These are phyloP conservation scores for thale cress (Arabidopsis thaliana) DNA, from an alignment of 345 rosid genomes.

Conservation along the genomic window DNA sequence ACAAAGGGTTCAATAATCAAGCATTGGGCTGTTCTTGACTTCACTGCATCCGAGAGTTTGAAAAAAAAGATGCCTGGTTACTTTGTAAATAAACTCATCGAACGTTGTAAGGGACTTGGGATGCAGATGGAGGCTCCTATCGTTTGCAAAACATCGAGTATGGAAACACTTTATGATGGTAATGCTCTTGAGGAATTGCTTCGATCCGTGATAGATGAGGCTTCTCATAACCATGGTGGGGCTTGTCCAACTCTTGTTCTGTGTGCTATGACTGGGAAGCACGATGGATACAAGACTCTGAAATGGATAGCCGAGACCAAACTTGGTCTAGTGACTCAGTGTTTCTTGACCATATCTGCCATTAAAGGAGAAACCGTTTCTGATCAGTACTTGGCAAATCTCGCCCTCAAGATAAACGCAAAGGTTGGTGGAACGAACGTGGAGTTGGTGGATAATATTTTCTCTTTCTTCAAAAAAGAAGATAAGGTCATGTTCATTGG, in stretches of 20 bases:
- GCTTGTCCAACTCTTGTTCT: constrained; percentile 64
- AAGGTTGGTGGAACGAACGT: constrained; percentile 90
- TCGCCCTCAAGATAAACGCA: constrained; percentile 87
- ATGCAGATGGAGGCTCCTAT: constrained; percentile 62
- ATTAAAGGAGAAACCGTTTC: constrained; percentile 28
- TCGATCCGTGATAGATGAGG: constrained; percentile 44
- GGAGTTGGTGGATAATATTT: constrained; percentile 58
- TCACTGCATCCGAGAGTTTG: constrained; percentile 48
- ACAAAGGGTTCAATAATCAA: constrained; percentile 64
- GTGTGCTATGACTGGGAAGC: constrained; percentile 70
- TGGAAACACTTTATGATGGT: constrained; percentile 53
- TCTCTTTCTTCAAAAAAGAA: constrained; percentile 54
- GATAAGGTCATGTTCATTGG: constrained; percentile 82
- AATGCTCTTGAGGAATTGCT: constrained; percentile 54
- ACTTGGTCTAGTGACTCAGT: constrained; percentile 85
- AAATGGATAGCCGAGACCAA: constrained; percentile 85
- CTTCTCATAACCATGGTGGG: constrained; percentile 12
- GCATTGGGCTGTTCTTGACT: constrained; percentile 81
- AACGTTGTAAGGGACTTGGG: constrained; percentile 59
- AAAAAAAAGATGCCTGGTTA: constrained; percentile 5
- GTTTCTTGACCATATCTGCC: constrained; percentile 62
- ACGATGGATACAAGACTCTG: constrained; percentile 74
- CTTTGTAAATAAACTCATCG: constrained; percentile 53
- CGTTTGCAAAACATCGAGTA: constrained; percentile 33
- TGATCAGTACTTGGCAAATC: constrained; percentile 76